Conservation (phyloP, 2,329 filamentous ascomycete genomes). For the Daldinia eschscholtzii region DNA sequence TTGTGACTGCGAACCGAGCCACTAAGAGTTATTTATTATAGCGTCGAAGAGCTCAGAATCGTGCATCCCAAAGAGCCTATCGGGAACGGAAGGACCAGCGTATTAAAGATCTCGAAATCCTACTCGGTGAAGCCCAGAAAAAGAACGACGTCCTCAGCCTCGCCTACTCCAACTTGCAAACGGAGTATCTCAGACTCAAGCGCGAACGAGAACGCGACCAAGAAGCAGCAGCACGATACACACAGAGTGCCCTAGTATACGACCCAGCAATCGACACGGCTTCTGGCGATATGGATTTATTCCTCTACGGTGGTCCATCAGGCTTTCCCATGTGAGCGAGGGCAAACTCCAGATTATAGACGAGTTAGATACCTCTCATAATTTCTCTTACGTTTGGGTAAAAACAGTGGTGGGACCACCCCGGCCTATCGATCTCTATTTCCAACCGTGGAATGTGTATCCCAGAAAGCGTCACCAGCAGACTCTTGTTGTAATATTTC, state of each 20-base stretch:
- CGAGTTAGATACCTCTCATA: constrained; percentile 3
- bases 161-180: constrained; percentile 65
- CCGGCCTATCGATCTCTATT: not conserved
- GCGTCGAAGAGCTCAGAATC: constrained; percentile 71
- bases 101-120: constrained; percentile 71
- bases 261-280: constrained; percentile 42
- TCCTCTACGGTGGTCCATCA: constrained; percentile 44
- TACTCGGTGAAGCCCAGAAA: constrained; percentile 66
- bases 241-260: constrained; percentile 43
- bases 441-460: not conserved
- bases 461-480: constrained; percentile 8
- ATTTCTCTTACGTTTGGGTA: not conserved
- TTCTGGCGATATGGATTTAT: constrained; percentile 45
- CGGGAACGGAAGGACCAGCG: constrained; percentile 74
- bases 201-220: constrained; percentile 51
- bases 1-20: constrained; percentile 9
- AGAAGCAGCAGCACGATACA: constrained; percentile 47
- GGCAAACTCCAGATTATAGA: not conserved
- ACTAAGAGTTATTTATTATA: constrained; percentile 49
- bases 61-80: constrained; percentile 71
- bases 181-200: constrained; percentile 59
- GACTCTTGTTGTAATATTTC: constrained; percentile 1
- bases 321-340: constrained; percentile 33
- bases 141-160: constrained; percentile 68
- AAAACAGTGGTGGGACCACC: not conserved